Evolutionary conservation across 768 basidiomycete genomes (phyloP).

Genomic region (Tulasnella sp.): DNA sequence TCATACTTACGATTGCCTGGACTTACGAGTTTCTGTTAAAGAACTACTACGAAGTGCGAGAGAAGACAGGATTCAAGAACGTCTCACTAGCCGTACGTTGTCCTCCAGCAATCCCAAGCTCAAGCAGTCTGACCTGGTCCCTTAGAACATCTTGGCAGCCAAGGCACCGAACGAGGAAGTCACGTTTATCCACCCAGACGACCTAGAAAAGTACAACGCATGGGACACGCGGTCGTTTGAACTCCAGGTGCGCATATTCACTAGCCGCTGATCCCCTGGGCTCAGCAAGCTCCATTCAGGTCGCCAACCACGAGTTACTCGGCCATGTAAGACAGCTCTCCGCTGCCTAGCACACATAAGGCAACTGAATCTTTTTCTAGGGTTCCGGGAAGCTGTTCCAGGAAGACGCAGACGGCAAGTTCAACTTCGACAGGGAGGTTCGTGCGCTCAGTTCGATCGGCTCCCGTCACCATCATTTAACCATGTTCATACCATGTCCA

Average conservation of each 20-base stretch:
- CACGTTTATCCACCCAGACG: constrained; percentile 82
- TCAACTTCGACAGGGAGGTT: constrained; percentile 79
- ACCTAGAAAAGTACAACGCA: constrained; percentile 69
- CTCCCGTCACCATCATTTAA: not conserved
- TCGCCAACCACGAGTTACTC: constrained; percentile 87
- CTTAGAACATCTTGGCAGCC: constrained; percentile 80
- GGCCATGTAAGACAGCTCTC: constrained; percentile 57
- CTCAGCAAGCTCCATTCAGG: constrained; percentile 40
- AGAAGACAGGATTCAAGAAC: constrained; percentile 84
- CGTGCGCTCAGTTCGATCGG: constrained; percentile 40
- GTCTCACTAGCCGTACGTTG: constrained; percentile 75
- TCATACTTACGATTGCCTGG: constrained; percentile 7
- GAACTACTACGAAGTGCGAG: constrained; percentile 84
- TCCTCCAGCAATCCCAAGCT: not conserved
- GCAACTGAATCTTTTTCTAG: constrained; percentile 6
- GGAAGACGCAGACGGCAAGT: constrained; percentile 71
- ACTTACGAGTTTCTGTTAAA: constrained; percentile 42
- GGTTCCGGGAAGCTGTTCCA: constrained; percentile 77
- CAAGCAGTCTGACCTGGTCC: no score
- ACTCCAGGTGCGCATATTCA: constrained; percentile 52
- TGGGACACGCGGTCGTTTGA: constrained; percentile 84
- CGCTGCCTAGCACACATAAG: not conserved
- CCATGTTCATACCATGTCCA: constrained; percentile 41
- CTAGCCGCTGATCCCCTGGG: not conserved
- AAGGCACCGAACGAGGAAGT: constrained; percentile 84